Evolutionary conservation across 1,139 yeast species (phyloP).

Genomic region (Candida frijolesensis): DNA sequence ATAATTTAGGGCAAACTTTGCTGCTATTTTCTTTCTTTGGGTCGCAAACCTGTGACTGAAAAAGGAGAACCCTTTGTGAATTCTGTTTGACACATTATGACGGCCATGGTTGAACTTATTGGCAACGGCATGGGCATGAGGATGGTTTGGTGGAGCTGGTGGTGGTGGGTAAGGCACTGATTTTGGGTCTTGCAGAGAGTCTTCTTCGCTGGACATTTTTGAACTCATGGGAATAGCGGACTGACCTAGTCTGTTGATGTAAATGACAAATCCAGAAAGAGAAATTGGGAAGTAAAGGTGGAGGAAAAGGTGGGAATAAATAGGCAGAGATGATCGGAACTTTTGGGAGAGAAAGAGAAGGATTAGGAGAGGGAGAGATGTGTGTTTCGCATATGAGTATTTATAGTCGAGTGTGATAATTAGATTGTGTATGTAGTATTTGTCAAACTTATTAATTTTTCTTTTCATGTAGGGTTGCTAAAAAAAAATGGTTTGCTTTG

Average conservation of each 20-base stretch:
- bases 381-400: background rate
- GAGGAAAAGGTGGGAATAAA: background rate
- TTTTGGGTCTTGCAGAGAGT: background rate
- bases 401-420: background rate
- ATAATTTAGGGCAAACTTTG: constrained; percentile 22
- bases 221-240: background rate
- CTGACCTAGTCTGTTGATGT: background rate
- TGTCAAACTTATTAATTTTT: constrained; percentile 3
- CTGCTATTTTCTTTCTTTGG: constrained; percentile 22
- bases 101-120: background rate
- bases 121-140: background rate
- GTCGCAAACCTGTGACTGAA: constrained; percentile 16
- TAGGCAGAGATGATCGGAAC: background rate
- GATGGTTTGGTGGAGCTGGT: background rate
- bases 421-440: background rate
- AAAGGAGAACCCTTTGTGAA: constrained; percentile 8
- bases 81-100: background rate
- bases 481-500: background rate
- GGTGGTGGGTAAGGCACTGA: background rate
- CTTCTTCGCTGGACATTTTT: constrained; percentile 4
- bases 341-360: background rate
- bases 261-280: background rate
- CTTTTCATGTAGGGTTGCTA: background rate
- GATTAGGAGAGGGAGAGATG: background rate
- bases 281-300: background rate